A percentile compares a stretch with the other conserved stretches of the same genome.
phyloP scores from a whole-genome alignment of 305 asterid genomes.

The Coffea humblotiana region DNA sequence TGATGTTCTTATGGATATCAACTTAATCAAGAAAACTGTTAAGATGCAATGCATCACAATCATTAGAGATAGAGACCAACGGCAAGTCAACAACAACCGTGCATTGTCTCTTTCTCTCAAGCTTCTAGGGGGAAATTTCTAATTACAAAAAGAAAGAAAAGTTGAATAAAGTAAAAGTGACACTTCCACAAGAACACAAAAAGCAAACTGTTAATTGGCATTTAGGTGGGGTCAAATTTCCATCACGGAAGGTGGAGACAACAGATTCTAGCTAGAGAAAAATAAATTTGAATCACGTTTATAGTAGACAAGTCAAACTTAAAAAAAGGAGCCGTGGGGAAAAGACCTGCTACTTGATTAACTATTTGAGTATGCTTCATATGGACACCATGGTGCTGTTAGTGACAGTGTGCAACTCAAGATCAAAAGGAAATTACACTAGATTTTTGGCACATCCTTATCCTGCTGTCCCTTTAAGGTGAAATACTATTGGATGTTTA shows the following conservation, averaged over 20 bases:
- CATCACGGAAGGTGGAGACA: constrained; percentile 10
- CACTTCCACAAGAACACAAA: constrained; percentile 1
- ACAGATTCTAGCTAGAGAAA: neutral
- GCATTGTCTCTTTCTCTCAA: neutral
- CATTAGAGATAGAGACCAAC: neutral
- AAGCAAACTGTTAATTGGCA: neutral
- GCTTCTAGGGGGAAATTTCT: neutral
- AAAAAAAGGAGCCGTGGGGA: neutral
- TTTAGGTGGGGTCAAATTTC: neutral
- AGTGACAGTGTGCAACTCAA: neutral
- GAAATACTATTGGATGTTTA: neutral
- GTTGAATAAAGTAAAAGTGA: constrained; percentile 1
- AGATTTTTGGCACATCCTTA: neutral
- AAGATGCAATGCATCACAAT: neutral
- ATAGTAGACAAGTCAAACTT: neutral
- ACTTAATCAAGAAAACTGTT: neutral
- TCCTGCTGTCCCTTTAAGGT: neutral
- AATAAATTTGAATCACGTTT: neutral
- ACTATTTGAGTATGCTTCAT: neutral
- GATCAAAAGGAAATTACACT: neutral
- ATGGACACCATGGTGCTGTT: constrained; percentile 8
- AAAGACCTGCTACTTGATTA: neutral
- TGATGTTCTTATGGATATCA: neutral
- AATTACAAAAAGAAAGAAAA: neutral
- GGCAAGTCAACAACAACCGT: constrained; percentile 11